These are phyloP conservation scores for Thielaviopsis populi DNA, from an alignment of 2,329 filamentous ascomycete genomes.

Conservation along the genomic window DNA sequence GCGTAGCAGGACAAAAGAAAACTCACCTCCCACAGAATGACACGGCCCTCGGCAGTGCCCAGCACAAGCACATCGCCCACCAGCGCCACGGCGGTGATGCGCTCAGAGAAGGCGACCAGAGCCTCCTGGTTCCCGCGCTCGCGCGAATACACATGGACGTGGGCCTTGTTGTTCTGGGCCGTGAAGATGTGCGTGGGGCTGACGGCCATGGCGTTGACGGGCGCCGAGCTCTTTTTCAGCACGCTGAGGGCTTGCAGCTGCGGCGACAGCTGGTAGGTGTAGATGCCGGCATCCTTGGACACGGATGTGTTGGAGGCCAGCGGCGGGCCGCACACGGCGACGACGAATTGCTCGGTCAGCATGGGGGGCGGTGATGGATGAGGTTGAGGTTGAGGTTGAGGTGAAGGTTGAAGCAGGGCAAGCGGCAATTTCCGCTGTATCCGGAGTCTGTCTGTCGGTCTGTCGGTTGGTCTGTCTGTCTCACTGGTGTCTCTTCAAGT, in stretches of 20 bases:
- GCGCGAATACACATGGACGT: slow-evolving; percentile 82
- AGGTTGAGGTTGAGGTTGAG: background rate
- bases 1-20: slow-evolving; percentile 13
- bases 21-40: slow-evolving; percentile 84
- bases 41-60: slow-evolving; percentile 69
- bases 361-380: slow-evolving; percentile 26
- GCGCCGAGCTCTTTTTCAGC: slow-evolving; percentile 87
- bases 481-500: background rate
- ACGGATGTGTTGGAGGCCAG: slow-evolving; percentile 47
- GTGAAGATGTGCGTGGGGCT: slow-evolving; percentile 76
- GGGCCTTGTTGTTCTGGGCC: slow-evolving; percentile 79
- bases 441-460: background rate
- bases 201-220: slow-evolving; percentile 62
- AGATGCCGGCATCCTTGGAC: slow-evolving; percentile 72
- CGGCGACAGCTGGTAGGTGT: slow-evolving; percentile 69
- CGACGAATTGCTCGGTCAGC: slow-evolving; percentile 46
- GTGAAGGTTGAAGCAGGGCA: background rate
- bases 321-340: slow-evolving; percentile 41
- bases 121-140: slow-evolving; percentile 77
- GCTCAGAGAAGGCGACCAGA: slow-evolving; percentile 73
- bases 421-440: background rate
- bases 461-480: background rate
- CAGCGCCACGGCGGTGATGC: slow-evolving; percentile 63
- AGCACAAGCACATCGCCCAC: slow-evolving; percentile 59
- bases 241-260: slow-evolving; percentile 56